phyloP scores from a whole-genome alignment of 768 basidiomycete genomes.

The Mycena chlorophos region DNA sequence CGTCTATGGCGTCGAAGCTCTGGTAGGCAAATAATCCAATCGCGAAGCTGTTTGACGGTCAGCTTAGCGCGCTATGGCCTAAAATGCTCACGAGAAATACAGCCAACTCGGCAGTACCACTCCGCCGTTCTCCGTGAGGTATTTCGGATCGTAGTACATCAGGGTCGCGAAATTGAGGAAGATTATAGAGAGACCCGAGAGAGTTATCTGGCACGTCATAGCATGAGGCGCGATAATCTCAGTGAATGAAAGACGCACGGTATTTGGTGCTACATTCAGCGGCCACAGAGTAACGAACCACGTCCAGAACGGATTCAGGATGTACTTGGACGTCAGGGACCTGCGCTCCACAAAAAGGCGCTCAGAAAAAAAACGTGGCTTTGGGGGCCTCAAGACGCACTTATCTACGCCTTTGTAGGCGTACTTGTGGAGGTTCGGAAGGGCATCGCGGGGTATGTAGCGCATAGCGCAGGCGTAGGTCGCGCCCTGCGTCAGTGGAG shows the following conservation, averaged over 20 bases:
- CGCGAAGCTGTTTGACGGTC: constrained; percentile 64
- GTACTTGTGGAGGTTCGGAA: constrained; percentile 75
- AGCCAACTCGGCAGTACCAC: constrained; percentile 79
- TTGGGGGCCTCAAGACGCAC: constrained; percentile 39
- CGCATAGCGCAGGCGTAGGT: constrained; percentile 21
- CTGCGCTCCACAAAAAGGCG: constrained; percentile 36
- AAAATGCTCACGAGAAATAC: constrained; percentile 74
- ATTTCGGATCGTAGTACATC: constrained; percentile 79
- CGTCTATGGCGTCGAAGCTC: constrained; percentile 85
- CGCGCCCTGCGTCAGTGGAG: too few species aligned
- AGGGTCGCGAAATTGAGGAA: constrained; percentile 82
- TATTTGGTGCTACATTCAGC: constrained; percentile 81
- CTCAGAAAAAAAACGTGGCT: constrained; percentile 4
- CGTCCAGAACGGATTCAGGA: constrained; percentile 86
- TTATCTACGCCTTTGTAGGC: constrained; percentile 82
- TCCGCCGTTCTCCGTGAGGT: constrained; percentile 67
- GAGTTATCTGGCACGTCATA: constrained; percentile 70
- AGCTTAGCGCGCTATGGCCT: neutral
- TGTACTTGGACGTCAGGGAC: constrained; percentile 72
- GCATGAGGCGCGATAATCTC: neutral
- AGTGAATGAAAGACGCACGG: constrained; percentile 48
- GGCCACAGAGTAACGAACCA: constrained; percentile 92
- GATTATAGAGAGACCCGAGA: constrained; percentile 80
- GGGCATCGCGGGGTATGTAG: constrained; percentile 65
- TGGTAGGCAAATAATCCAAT: constrained; percentile 91